Evolutionary conservation across 495 filamentous ascomycete genomes (phyloP).

Genomic region (Trichoderma asperelloides): DNA sequence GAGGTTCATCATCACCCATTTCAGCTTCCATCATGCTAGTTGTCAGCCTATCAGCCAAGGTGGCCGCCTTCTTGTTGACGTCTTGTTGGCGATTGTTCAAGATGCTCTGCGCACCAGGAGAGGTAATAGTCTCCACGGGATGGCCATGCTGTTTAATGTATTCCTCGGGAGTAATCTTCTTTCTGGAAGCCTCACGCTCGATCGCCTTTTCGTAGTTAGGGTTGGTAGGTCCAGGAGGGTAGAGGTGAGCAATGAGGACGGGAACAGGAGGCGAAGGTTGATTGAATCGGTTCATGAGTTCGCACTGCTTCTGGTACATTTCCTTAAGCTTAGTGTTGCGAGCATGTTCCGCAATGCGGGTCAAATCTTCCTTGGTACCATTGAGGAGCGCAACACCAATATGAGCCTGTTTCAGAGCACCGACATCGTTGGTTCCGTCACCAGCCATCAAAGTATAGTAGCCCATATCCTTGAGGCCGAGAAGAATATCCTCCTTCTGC

Average conservation of each 20-base stretch:
- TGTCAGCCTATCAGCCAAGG: constrained; percentile 81
- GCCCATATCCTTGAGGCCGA: constrained; percentile 89
- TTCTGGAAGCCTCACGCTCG: constrained; percentile 68
- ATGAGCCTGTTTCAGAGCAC: constrained; percentile 95
- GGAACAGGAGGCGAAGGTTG: constrained; percentile 87
- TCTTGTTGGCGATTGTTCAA: constrained; percentile 54
- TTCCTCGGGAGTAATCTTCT: constrained; percentile 45
- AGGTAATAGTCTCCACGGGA: constrained; percentile 55
- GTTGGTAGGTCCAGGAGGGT: constrained; percentile 83
- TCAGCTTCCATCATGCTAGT: constrained; percentile 84
- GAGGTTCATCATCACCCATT: constrained; percentile 80
- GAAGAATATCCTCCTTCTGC: constrained; percentile 97
- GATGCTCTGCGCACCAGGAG: constrained; percentile 60
- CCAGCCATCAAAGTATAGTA: constrained; percentile 99
- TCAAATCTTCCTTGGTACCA: constrained; percentile 82
- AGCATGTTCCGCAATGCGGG: constrained; percentile 84
- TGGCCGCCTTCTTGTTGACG: constrained; percentile 60
- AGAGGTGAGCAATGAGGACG: constrained; percentile 82
- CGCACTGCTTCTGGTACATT: constrained; percentile 90
- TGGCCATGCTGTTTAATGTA: constrained; percentile 32
- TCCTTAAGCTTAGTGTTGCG: constrained; percentile 96
- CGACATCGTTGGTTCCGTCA: constrained; percentile 97
- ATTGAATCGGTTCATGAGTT: constrained; percentile 87
- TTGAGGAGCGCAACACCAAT: constrained; percentile 95
- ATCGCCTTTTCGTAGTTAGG: constrained; percentile 95